A percentile compares a stretch with the other conserved stretches of the same genome.
Evolutionary conservation across 352 stramenopile species (phyloP).

Genomic region (Saprolegnia parasitica): DNA sequence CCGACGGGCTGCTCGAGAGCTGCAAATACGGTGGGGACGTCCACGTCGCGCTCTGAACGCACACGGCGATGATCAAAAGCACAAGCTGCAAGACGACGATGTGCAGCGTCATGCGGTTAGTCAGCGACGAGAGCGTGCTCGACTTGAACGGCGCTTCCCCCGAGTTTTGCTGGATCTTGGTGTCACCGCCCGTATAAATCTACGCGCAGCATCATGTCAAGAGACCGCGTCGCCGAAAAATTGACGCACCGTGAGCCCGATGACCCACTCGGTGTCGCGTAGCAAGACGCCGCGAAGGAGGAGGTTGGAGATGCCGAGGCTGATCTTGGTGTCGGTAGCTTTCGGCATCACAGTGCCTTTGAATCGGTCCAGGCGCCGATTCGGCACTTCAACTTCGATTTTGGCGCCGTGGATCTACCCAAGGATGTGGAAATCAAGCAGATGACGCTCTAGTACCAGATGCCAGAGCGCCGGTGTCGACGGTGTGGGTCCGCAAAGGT

Average conservation of each 20-base stretch:
- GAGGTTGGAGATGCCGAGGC: slow-evolving; percentile 64
- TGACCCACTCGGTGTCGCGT: slow-evolving; percentile 63
- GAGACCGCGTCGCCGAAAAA: not conserved
- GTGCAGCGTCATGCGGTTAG: slow-evolving; percentile 77
- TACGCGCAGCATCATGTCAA: not conserved
- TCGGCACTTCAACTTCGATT: slow-evolving; percentile 47
- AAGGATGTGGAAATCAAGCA: not conserved
- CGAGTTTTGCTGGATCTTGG: slow-evolving; percentile 79
- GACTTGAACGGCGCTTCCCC: slow-evolving; percentile 67
- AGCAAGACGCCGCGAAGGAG: slow-evolving; percentile 65
- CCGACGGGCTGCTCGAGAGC: slow-evolving; percentile 4
- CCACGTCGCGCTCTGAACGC: slow-evolving; percentile 36
- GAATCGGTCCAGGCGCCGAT: slow-evolving; percentile 70
- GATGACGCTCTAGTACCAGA: not conserved
- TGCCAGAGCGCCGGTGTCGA: slow-evolving; percentile 10
- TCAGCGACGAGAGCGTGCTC: slow-evolving; percentile 65
- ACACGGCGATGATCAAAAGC: slow-evolving; percentile 46
- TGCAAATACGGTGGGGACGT: slow-evolving; percentile 13
- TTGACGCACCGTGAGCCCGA: slow-evolving; percentile 48
- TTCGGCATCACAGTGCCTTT: slow-evolving; percentile 54
- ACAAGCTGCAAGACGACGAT: slow-evolving; percentile 66
- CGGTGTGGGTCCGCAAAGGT: not conserved
- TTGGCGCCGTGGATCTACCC: slow-evolving; percentile 12
- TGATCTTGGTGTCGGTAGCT: slow-evolving; percentile 26
- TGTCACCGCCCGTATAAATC: slow-evolving; percentile 85